These are phyloP conservation scores for Globisporangium iwayamae DNA, from an alignment of 352 stramenopile species.

Conservation along the genomic window DNA sequence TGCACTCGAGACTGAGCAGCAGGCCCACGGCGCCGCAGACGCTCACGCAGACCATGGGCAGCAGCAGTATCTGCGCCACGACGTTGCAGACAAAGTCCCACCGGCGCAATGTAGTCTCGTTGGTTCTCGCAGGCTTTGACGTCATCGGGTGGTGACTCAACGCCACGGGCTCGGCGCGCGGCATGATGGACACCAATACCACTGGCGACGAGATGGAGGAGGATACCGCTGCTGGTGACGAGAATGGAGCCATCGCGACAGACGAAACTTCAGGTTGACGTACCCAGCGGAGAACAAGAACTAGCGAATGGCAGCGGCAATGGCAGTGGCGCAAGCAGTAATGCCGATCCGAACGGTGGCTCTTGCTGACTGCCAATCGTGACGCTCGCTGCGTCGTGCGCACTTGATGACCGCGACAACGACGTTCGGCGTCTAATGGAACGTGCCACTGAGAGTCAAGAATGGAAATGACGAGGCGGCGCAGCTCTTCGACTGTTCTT, in stretches of 20 bases:
- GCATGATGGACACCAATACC: slow-evolving; percentile 11
- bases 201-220: background rate
- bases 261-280: background rate
- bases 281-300: background rate
- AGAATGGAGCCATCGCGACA: slow-evolving; percentile 1
- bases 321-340: background rate
- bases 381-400: slow-evolving; percentile 8
- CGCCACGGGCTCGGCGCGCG: background rate
- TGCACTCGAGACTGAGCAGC: slow-evolving; percentile 50
- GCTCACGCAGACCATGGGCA: slow-evolving; percentile 61
- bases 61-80: slow-evolving; percentile 49
- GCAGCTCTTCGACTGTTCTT: background rate
- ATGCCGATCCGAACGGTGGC: background rate
- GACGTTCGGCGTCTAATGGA: background rate
- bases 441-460: background rate
- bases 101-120: slow-evolving; percentile 3
- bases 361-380: slow-evolving; percentile 2
- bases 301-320: background rate
- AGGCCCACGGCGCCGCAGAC: slow-evolving; percentile 55
- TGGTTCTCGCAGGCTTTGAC: background rate
- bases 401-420: background rate
- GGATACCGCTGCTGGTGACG: background rate
- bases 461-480: slow-evolving; percentile 10
- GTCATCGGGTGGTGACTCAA: background rate
- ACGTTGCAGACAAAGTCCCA: slow-evolving; percentile 27